A percentile compares a stretch with the other conserved stretches of the same genome.
Conservation (phyloP, 2,329 filamentous ascomycete genomes). For the Penicillium sp. region DNA sequence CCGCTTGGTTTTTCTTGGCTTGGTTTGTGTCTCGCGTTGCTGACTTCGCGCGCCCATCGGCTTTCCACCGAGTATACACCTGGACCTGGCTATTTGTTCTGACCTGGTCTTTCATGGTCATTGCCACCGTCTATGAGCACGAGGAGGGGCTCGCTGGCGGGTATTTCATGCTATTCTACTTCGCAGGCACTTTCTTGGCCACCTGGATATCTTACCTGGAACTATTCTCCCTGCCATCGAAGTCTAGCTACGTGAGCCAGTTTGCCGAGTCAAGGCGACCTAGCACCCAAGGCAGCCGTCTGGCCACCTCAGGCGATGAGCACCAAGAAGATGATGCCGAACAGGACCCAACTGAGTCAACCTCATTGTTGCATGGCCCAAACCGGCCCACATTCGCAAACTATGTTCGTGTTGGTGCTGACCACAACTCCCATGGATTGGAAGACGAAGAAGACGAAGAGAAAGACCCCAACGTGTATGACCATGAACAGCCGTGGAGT, state of each 20-base stretch:
- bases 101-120: constrained; percentile 72
- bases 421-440: constrained; percentile 28
- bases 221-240: constrained; percentile 73
- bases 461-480: constrained; percentile 53
- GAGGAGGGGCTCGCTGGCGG: constrained; percentile 71
- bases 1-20: constrained; percentile 75
- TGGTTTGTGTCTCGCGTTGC: constrained; percentile 83
- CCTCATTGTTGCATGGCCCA: constrained; percentile 56
- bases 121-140: constrained; percentile 74
- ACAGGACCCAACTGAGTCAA: constrained; percentile 55
- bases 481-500: constrained; percentile 84
- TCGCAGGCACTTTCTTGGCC: constrained; percentile 73
- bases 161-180: constrained; percentile 81
- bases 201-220: constrained; percentile 77
- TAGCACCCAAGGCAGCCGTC: constrained; percentile 43
- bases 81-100: constrained; percentile 81
- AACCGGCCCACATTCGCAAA: constrained; percentile 58
- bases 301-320: constrained; percentile 47
- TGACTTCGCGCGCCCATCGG: constrained; percentile 78
- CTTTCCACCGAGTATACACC: constrained; percentile 78
- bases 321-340: constrained; percentile 34
- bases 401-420: constrained; percentile 46
- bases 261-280: constrained; percentile 46
- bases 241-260: constrained; percentile 67
- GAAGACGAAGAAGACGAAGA: constrained; percentile 31